Evolutionary conservation across 2,329 filamentous ascomycete genomes (phyloP), one percentile per base, ranked within the genome.

Genomic region (Colletotrichum horii): DNA sequence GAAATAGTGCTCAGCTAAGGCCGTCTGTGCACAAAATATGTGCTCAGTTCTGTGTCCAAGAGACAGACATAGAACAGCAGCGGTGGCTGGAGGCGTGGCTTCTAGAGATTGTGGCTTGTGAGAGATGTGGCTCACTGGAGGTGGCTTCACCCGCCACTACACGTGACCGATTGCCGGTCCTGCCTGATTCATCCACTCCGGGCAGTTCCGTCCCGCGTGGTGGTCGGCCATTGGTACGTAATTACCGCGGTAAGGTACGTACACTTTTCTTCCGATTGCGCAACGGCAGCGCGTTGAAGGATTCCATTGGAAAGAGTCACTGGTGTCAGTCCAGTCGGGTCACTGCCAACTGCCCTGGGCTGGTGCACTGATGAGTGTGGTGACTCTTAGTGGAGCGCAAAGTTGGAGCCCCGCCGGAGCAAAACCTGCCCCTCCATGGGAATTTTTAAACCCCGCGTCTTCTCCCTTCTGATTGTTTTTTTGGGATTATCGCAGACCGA

Each of bases 371-470:
- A 36, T n/a, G n/a, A n/a, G 34, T 16, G 15, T n/a, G 48, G 30
- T 69, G 56, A 67, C 30, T 48, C 62, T 36, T 26, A 43, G 52
- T 48, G 60, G 72, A 30, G 61, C 38, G 68, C 24, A 71, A 61
- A 48, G 34, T 16, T 32, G 61, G 62, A 56, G 68, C 74, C 74
- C 74, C 74, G 74, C 74, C 70, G 68, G 65, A 69, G 70, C 70
- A 76, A 76, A 76, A 76, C 70, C 70, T 76, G 74, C 74, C 74
- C 74, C 74, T 76, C 74, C 70, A 76, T 74, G 70, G 73, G 38
- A 73, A 64, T 74, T 76, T 74, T 76, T 69, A 73, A 74, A 76
- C 74, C 74, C 70, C 74, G 74, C 74, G 74, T 74, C 70, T 69
- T 76, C 67, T 65, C 74, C 70, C 70, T 69, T 67, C 58, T 65